Percentiles rank a stretch among this genome's conserved stretches.
These are phyloP conservation scores for Coix lacrymajobi DNA, from an alignment of 176 grass and related monocot genomes.

Conservation along the genomic window DNA sequence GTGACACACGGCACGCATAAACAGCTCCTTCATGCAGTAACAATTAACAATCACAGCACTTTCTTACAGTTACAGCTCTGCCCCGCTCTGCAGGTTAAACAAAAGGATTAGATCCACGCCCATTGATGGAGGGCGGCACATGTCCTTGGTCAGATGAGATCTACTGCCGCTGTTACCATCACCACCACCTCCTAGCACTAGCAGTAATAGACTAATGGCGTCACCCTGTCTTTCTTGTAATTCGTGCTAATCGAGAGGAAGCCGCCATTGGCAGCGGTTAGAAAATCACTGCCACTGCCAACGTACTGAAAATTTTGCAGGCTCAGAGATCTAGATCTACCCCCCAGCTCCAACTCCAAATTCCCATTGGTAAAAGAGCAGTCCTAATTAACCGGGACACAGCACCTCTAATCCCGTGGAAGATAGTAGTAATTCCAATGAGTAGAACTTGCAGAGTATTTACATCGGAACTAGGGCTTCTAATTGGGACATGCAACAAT, in stretches of 20 bases:
- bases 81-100: slow-evolving; percentile 36
- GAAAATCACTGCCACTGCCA: background rate
- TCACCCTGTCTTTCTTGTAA: slow-evolving; percentile 40
- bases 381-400: slow-evolving; percentile 49
- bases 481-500: slow-evolving; percentile 34
- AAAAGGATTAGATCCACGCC: slow-evolving; percentile 34
- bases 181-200: background rate
- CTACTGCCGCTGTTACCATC: background rate
- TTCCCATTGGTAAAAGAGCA: slow-evolving; percentile 64
- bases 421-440: slow-evolving; percentile 53
- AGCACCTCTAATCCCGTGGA: slow-evolving; percentile 51
- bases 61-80: slow-evolving; percentile 8
- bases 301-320: slow-evolving; percentile 30
- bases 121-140: slow-evolving; percentile 38
- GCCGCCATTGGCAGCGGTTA: slow-evolving; percentile 36
- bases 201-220: slow-evolving; percentile 21
- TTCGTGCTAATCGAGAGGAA: slow-evolving; percentile 46
- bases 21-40: slow-evolving; percentile 28
- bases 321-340: slow-evolving; percentile 64
- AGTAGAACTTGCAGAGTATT: slow-evolving; percentile 56
- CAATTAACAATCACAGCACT: slow-evolving; percentile 12
- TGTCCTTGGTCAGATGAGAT: slow-evolving; percentile 38
- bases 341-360: slow-evolving; percentile 29
- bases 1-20: slow-evolving; percentile 40
- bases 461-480: slow-evolving; percentile 61